These are phyloP conservation scores for Brassica rapa DNA, from an alignment of 345 rosid genomes.

Conservation along the genomic window DNA sequence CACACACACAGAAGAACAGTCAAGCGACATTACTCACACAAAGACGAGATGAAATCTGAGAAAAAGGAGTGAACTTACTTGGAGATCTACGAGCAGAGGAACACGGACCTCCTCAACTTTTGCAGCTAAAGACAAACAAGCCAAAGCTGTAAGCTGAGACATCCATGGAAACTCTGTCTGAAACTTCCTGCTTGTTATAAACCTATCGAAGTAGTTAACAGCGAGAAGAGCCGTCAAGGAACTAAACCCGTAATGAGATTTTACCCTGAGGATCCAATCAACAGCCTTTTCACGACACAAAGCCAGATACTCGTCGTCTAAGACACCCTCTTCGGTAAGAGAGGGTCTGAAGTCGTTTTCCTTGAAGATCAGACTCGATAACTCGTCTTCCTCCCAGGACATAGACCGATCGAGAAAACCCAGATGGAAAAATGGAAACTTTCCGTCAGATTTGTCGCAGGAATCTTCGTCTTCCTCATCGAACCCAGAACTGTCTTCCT, in stretches of 20 bases:
- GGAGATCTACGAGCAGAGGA: slow-evolving; percentile 80
- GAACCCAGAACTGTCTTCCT: slow-evolving; percentile 53
- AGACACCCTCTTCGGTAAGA: slow-evolving; percentile 23
- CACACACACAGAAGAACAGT: slow-evolving; percentile 32
- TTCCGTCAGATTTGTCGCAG: slow-evolving; percentile 33
- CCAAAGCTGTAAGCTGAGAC: slow-evolving; percentile 84
- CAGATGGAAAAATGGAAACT: slow-evolving; percentile 42
- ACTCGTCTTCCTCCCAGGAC: slow-evolving; percentile 69
- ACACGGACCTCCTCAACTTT: slow-evolving; percentile 94
- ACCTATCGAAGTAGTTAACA: slow-evolving; percentile 88
- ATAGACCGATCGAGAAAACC: slow-evolving; percentile 52
- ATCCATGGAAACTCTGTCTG: slow-evolving; percentile 90
- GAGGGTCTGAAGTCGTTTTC: slow-evolving; percentile 54
- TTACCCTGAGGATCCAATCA: slow-evolving; percentile 72
- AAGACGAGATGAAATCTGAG: neutral
- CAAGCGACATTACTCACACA: slow-evolving; percentile 28
- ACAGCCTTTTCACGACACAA: slow-evolving; percentile 61
- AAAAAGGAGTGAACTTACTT: slow-evolving; percentile 51
- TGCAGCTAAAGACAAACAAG: slow-evolving; percentile 87
- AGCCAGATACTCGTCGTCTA: slow-evolving; percentile 39
- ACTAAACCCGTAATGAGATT: slow-evolving; percentile 64
- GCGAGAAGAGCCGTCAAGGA: slow-evolving; percentile 77
- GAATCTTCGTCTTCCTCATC: slow-evolving; percentile 38
- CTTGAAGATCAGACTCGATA: slow-evolving; percentile 52
- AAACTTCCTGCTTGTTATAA: slow-evolving; percentile 58